phyloP scores from a whole-genome alignment of 305 asterid species.

The Ilex paraguariensis region DNA sequence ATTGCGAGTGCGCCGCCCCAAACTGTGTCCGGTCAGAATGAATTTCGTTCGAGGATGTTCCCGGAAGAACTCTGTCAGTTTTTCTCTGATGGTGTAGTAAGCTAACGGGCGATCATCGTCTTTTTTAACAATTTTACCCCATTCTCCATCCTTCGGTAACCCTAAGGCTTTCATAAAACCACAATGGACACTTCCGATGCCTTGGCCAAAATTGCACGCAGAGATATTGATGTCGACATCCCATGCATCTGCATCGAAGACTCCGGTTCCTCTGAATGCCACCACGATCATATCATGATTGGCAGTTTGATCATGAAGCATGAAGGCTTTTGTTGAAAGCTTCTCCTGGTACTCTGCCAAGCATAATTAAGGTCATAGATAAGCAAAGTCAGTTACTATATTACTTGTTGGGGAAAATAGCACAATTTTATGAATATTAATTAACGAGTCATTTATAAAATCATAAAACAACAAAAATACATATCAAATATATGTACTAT shows the following conservation, averaged over 20 bases:
- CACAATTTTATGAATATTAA: too few relatives aligned
- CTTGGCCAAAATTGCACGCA: constrained; percentile 26
- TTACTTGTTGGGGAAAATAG: too few relatives aligned
- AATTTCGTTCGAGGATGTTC: constrained; percentile 25
- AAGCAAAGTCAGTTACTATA: too few relatives aligned
- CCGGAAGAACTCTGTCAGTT: constrained; percentile 19
- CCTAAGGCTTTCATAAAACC: constrained; percentile 68
- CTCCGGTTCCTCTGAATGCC: constrained; percentile 58
- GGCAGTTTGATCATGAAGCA: constrained; percentile 28
- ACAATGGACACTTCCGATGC: constrained; percentile 40
- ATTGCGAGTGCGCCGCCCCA: constrained; percentile 60
- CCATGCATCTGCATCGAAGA: constrained; percentile 46
- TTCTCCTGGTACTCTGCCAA: constrained; percentile 41
- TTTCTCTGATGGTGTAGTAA: constrained; percentile 39
- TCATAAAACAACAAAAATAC: too few relatives aligned
- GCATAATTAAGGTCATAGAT: too few relatives aligned
- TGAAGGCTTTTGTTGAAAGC: constrained; percentile 48
- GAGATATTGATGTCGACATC: constrained; percentile 52
- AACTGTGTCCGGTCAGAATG: constrained; percentile 58
- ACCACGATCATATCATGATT: constrained; percentile 31
- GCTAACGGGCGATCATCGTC: constrained; percentile 20
- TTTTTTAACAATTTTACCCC: constrained; percentile 24
- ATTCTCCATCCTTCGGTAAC: constrained; percentile 29
- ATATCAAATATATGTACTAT: too few relatives aligned
- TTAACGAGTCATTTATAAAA: too few relatives aligned